phyloP scores from a whole-genome alignment of 2,329 filamentous ascomycete genomes.

The Aspergillus sp. region DNA sequence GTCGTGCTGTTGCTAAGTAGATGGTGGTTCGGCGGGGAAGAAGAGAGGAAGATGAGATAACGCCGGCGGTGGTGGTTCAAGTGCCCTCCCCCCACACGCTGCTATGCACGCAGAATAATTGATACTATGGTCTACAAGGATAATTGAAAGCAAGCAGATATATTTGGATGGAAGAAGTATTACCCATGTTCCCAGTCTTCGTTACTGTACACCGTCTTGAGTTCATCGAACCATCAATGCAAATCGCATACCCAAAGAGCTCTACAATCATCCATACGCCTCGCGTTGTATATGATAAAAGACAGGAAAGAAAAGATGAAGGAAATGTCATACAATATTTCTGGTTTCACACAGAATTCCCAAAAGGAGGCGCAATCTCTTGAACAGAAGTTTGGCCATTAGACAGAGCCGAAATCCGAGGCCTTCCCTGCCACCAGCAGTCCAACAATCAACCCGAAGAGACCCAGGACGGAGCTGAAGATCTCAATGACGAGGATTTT shows the following conservation, averaged over 20 bases:
- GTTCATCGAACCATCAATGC: conserved; percentile 13
- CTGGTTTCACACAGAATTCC: not conserved
- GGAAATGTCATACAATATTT: conserved; percentile 1
- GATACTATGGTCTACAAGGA: too few species aligned
- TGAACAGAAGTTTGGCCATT: conserved; percentile 2
- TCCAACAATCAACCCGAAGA: conserved; percentile 94
- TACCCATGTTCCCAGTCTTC: conserved; percentile 12
- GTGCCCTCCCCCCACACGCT: too few species aligned
- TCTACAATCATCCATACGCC: conserved; percentile 31
- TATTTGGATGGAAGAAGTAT: not conserved
- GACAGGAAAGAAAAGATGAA: conserved; percentile 14
- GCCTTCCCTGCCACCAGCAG: conserved; percentile 82
- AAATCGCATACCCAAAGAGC: conserved; percentile 17
- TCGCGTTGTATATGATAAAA: conserved; percentile 28
- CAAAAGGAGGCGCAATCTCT: not conserved
- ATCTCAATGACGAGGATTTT: conserved; percentile 99
- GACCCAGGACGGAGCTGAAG: conserved; percentile 92
- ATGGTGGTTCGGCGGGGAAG: conserved; percentile 1
- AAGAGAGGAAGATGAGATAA: not conserved
- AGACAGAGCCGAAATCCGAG: conserved; percentile 51
- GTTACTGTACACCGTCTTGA: conserved; percentile 13
- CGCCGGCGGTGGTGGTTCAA: not conserved
- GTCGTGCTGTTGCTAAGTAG: not conserved
- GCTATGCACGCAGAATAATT: not conserved
- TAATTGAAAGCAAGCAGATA: too few species aligned